Conservation (phyloP, 2,329 filamentous ascomycete genomes). For the Paraphoma sp. region DNA sequence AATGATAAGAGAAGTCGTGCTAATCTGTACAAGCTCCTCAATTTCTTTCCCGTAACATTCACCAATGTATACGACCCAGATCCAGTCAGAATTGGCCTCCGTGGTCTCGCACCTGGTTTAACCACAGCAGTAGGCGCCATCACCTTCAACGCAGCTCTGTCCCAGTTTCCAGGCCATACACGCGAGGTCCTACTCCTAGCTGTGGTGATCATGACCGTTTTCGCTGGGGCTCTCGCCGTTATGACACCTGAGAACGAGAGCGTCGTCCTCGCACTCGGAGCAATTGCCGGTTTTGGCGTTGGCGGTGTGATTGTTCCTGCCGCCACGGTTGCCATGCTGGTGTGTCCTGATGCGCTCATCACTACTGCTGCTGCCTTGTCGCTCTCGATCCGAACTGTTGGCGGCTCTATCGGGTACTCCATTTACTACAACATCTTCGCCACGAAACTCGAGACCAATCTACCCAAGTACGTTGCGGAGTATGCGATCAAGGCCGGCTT, state of each 20-base stretch:
- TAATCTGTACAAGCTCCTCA: slow-evolving; percentile 16
- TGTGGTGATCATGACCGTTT: slow-evolving; percentile 39
- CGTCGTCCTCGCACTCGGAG: slow-evolving; percentile 35
- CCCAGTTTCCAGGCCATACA: slow-evolving; percentile 28
- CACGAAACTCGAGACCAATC: slow-evolving; percentile 32
- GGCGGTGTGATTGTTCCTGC: slow-evolving; percentile 46
- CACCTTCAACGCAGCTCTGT: slow-evolving; percentile 37
- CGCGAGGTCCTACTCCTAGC: slow-evolving; percentile 39
- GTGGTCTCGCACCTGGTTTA: slow-evolving; percentile 33
- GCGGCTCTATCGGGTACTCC: slow-evolving; percentile 45
- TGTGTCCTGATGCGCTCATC: slow-evolving; percentile 42
- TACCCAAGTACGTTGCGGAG: slow-evolving; percentile 32
- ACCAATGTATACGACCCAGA: slow-evolving; percentile 36
- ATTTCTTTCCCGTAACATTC: slow-evolving; percentile 42
- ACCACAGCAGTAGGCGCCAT: slow-evolving; percentile 38
- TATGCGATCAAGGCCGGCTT: slow-evolving; percentile 48
- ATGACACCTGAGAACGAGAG: slow-evolving; percentile 42
- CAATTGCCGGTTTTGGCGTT: slow-evolving; percentile 46
- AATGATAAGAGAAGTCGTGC: neutral
- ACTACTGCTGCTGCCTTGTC: slow-evolving; percentile 50
- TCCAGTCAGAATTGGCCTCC: slow-evolving; percentile 40
- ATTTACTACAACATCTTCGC: slow-evolving; percentile 47
- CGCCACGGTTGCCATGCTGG: slow-evolving; percentile 42
- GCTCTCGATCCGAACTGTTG: slow-evolving; percentile 54
- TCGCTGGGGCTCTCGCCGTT: slow-evolving; percentile 38